These are phyloP conservation scores for Aspergillus latus DNA, from an alignment of 2,329 filamentous ascomycete genomes.

Conservation along the genomic window DNA sequence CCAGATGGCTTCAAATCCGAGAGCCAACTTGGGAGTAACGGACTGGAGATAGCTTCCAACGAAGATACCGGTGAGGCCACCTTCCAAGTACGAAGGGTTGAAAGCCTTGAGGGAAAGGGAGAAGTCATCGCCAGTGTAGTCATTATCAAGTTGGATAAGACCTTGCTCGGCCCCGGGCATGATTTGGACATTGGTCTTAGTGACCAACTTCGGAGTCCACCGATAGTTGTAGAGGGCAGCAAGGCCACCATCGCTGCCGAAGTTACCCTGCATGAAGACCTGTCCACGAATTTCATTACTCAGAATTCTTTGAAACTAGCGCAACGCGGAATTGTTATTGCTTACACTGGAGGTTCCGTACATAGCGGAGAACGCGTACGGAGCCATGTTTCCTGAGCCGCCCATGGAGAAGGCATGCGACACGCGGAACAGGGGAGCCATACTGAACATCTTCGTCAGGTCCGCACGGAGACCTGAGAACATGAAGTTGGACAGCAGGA, in stretches of 20 bases:
- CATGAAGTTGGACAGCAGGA: constrained; percentile 93
- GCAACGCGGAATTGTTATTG: constrained; percentile 21
- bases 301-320: neutral
- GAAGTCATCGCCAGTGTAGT: constrained; percentile 92
- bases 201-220: constrained; percentile 75
- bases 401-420: constrained; percentile 97
- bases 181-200: constrained; percentile 86
- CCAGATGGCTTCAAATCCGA: constrained; percentile 92
- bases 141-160: constrained; percentile 91
- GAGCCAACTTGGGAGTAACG: constrained; percentile 78
- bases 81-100: constrained; percentile 92
- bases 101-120: constrained; percentile 88
- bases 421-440: constrained; percentile 91
- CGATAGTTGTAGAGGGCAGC: constrained; percentile 90
- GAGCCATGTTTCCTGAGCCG: constrained; percentile 75
- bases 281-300: constrained; percentile 40
- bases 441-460: constrained; percentile 93
- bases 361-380: constrained; percentile 91
- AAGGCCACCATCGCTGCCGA: constrained; percentile 89
- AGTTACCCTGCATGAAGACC: constrained; percentile 92
- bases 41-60: constrained; percentile 95
- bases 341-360: constrained; percentile 89
- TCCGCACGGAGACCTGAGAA: constrained; percentile 96
- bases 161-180: constrained; percentile 74
- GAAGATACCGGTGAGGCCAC: constrained; percentile 89